Base-by-base conservation (phyloP, 495 filamentous ascomycete genomes). In the Cairneyella variabilis region DNA sequence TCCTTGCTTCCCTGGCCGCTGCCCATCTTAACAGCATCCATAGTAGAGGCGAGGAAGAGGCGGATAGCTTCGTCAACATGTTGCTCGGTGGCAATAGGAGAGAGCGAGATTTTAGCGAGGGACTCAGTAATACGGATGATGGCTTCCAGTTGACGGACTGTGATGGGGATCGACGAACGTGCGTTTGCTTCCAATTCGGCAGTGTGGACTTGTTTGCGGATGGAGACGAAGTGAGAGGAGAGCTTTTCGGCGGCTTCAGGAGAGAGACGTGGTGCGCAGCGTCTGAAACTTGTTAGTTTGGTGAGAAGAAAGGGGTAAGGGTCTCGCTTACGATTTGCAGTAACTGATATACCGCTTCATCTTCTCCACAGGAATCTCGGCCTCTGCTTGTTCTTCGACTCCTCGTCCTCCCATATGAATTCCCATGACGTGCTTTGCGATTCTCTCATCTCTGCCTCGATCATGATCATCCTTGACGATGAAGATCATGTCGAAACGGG, bases 401-500 rank as follows among this genome's bases (percentile, higher is more conserved):
- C 89, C 88, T 23, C 86, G 83, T 32, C 88, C 87, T 49, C 89
- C 89, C 91, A 97, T 99, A 64, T 97, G 91, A 57, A 97, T 90
- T 42, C 86, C 87, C 89, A 97, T 97, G 59, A 99, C 92, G 77
- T 97, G 93, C 46, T 86, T 89, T 11, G 95, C 95, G 46, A 99
- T 97, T 1, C 78, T 84, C 72, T 97, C 92, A 69, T 99, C 95
- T 60, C 90, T 83, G 36, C 76, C 83, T 36, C 89, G 83, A 44
- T 95, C 88, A 69, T 99, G 95, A 49, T 95, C 90, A 63, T 99
- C 95, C 28, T 88, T 89, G 41, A 99, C 91, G 58, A 99, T 95
- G 76, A 97, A 99, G 62, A 99, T 97, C 91, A 99, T 96, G 71
- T 99, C 95, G 72, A 99, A 99, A 73, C 95, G 86, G 1, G 93